phyloP scores from a whole-genome alignment of 169 alveolate genomes.

The Blepharisma undulans region DNA sequence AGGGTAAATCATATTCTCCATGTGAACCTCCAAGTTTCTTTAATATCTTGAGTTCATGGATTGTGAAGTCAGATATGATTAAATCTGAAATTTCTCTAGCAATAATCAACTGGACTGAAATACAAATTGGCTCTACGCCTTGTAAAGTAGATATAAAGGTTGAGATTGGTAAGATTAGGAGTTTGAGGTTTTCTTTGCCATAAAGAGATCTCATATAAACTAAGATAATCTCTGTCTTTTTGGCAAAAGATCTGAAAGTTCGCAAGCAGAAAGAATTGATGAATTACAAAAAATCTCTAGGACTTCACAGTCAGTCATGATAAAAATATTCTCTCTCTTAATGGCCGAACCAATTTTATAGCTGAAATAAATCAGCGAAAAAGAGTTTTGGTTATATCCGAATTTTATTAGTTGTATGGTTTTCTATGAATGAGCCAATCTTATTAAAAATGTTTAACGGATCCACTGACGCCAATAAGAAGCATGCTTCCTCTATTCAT shows the following conservation, averaged over 20 bases:
- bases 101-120: slow-evolving; percentile 95
- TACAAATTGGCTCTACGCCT: slow-evolving; percentile 96
- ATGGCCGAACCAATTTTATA: slow-evolving; percentile 90
- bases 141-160: slow-evolving; percentile 87
- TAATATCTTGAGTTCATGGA: slow-evolving; percentile 82
- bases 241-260: slow-evolving; percentile 94
- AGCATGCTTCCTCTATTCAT: slow-evolving; percentile 84
- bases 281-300: slow-evolving; percentile 93
- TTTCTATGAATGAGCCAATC: slow-evolving; percentile 91
- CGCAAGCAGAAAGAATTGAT: slow-evolving; percentile 94
- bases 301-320: slow-evolving; percentile 96
- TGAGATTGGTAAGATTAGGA: slow-evolving; percentile 66
- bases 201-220: slow-evolving; percentile 70
- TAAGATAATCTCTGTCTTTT: slow-evolving; percentile 88
- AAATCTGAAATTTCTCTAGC: slow-evolving; percentile 93
- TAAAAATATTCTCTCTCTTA: slow-evolving; percentile 89
- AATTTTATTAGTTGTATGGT: slow-evolving; percentile 86
- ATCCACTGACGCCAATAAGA: slow-evolving; percentile 87
- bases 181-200: slow-evolving; percentile 42
- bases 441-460: slow-evolving; percentile 95
- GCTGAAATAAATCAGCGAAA: slow-evolving; percentile 89
- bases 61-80: slow-evolving; percentile 76
- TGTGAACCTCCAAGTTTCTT: slow-evolving; percentile 83
- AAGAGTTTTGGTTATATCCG: slow-evolving; percentile 89
- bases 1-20: slow-evolving; percentile 92